Base-by-base conservation (phyloP, 495 filamentous ascomycete genomes). In the Sphaerosporella brunnea region DNA sequence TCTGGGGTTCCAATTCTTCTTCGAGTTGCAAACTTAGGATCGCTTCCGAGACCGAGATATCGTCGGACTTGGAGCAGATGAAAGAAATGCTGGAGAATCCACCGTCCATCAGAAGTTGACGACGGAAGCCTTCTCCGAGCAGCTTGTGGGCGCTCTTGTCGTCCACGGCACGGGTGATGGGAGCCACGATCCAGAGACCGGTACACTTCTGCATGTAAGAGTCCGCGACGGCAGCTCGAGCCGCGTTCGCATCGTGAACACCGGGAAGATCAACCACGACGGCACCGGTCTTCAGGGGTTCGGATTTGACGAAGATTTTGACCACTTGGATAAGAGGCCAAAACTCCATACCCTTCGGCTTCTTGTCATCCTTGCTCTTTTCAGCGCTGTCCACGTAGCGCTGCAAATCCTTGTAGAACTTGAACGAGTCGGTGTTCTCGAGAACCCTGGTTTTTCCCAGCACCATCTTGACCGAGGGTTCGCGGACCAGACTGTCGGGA, bases 281-380 rank as follows among this genome's bases (percentile, higher is more conserved):
- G 1, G 73, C 69, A 2, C 79, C 79, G 9, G 74, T 77, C 4
- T 68, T 64, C 8, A 84, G 61, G 5, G 68, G 69, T 3, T 63
- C 41, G 2, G 73, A 63, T 55, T 73, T 79, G 21, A 68, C 63
- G 46, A 73, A 79, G 16, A 83, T 63, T 45, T 65, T 66, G 25
- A 83, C 75, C 15, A 77, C 72, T 43, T 74, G 73, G 39, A 83
- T 73, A 13, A 84, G 58, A 1, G 80, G 80, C 78, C 78, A 83
- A 34, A 66, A 73, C 21, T 73, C 71, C 59, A 74, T 73, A 35
- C 52, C 59, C 49, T 60, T 51, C 26, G 60, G 50, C 40, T 61
- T 54, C 16, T 64, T 49, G 8, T 64, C 56, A 35, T 49, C 53
- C 15, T 48, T 56, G 44, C 55, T 65, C 50, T 69, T 73, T 49